Evolutionary conservation across 2,329 filamentous ascomycete species (phyloP), one percentile per base, ranked within the genome.

Genomic region (Alternaria infectoria): DNA sequence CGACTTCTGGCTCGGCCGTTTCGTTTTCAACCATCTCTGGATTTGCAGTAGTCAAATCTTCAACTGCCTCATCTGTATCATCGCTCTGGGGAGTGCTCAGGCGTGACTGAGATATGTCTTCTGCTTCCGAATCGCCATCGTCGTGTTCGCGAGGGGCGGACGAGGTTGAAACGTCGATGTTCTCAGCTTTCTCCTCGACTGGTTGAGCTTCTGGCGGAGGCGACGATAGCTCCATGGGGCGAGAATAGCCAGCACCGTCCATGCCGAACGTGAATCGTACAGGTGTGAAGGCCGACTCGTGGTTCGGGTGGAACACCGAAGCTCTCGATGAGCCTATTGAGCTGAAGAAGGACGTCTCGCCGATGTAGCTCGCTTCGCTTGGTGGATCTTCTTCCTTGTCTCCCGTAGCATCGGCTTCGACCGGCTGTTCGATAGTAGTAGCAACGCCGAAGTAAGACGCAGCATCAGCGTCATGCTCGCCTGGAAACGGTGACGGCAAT

Each of bases 401-500:
- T 10, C 46, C 56, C 6, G 30, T 36, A 19, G 52, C 19, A 23
- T 68, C 44, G 3, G 49, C 30, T 15, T 54, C 44, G 6, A 50
- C 51, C 19, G 51, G 26, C 21, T 67, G 61, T 12, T 60, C 49
- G 12, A 25, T 49, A 30, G 50, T 32, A 5, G 68, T 25, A 11
- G 65, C 55, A 21, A 69, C 62, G 51, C 78, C 77, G 43, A 79
- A 69, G 49, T 75, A 80, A 2, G 77, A 78, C 2, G 64, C 56
- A 4, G 55, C 49, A 43, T 59, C 67, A 3, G 45, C 52, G 25
- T 75, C 73, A 9, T 61, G 71, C 19, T 74, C 76, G 0, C 72
- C 76, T 6, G 79, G 79, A 49, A 80, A 80, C 0, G 79, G 79
- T 3, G 79, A 80, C 21, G 78, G 78, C 15, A 80, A 62, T n/a